These are phyloP conservation scores for Capsicum rhomboideum DNA, from an alignment of 257 asterid genomes.

Conservation along the genomic window DNA sequence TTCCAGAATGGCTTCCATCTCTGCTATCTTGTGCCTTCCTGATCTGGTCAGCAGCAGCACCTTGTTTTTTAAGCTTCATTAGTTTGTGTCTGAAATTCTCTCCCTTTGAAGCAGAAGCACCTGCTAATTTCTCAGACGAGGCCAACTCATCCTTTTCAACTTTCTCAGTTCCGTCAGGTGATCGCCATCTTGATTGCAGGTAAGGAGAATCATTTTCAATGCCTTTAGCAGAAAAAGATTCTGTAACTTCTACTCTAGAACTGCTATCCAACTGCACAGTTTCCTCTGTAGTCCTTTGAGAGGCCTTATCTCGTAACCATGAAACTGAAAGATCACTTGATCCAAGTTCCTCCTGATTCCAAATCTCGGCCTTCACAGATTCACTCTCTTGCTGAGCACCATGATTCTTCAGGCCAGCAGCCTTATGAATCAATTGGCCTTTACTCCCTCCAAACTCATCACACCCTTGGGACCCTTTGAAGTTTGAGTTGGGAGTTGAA, in stretches of 20 bases:
- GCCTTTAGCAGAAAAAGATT: constrained; percentile 32
- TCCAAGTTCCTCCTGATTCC: constrained; percentile 21
- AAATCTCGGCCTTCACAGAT: constrained; percentile 17
- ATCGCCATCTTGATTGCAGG: constrained; percentile 32
- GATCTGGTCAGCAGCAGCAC: constrained; percentile 29
- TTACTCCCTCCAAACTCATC: constrained; percentile 17
- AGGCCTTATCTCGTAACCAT: constrained; percentile 17
- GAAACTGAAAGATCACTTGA: constrained; percentile 18
- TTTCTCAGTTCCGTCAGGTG: constrained; percentile 25
- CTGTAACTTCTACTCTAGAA: constrained; percentile 44
- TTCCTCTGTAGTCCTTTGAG: constrained; percentile 29
- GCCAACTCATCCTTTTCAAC: constrained; percentile 23
- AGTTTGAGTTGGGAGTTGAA: constrained; percentile 26
- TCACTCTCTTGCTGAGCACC: constrained; percentile 17
- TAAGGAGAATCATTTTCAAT: constrained; percentile 26
- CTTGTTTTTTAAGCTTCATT: constrained; percentile 30
- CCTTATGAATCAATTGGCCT: constrained; percentile 16
- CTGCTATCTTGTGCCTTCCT: constrained; percentile 33
- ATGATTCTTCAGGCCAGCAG: constrained; percentile 22
- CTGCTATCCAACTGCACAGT: constrained; percentile 24
- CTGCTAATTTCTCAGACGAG: constrained; percentile 18
- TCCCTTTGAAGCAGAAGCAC: constrained; percentile 21
- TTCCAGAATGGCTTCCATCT: constrained; percentile 25
- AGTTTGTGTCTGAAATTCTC: constrained; percentile 47
- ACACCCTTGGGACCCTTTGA: constrained; percentile 20